These are phyloP conservation scores for Rhodotorula sp. DNA, from an alignment of 1,284 basidiomycete species.

Conservation along the genomic window DNA sequence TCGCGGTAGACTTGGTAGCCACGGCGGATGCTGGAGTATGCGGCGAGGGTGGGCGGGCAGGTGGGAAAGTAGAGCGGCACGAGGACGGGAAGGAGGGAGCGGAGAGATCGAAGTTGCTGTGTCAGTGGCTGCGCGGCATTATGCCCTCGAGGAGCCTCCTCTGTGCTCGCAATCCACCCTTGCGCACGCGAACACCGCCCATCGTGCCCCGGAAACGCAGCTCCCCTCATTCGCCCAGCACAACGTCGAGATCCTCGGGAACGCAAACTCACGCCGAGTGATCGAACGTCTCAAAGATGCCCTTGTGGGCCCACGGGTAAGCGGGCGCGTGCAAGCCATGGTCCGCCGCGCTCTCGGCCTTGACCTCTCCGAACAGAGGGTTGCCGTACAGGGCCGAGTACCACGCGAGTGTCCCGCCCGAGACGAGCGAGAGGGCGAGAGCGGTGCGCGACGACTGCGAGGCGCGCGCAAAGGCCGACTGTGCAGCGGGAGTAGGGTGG, in stretches of 20 bases:
- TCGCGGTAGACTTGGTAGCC: slow-evolving; percentile 99
- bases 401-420: slow-evolving; percentile 88
- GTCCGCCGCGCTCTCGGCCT: slow-evolving; percentile 85
- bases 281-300: slow-evolving; percentile 86
- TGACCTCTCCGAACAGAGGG: slow-evolving; percentile 76
- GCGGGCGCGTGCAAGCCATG: slow-evolving; percentile 87
- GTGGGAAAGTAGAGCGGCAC: slow-evolving; percentile 15
- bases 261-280: slow-evolving; percentile 60
- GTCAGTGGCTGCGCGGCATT: too few relatives aligned
- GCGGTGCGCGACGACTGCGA: slow-evolving; percentile 13
- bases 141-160: neutral
- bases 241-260: neutral
- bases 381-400: slow-evolving; percentile 93
- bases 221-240: neutral
- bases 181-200: neutral
- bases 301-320: slow-evolving; percentile 90
- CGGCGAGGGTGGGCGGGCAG: neutral
- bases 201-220: neutral
- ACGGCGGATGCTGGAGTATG: slow-evolving; percentile 78
- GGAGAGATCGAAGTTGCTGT: too few relatives aligned
- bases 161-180: neutral
- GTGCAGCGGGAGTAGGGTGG: neutral
- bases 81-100: neutral
- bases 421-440: slow-evolving; percentile 50
- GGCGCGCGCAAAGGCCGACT: slow-evolving; percentile 20